Conservation (phyloP, 2,329 filamentous ascomycete species). For the Boeremia exigua region DNA sequence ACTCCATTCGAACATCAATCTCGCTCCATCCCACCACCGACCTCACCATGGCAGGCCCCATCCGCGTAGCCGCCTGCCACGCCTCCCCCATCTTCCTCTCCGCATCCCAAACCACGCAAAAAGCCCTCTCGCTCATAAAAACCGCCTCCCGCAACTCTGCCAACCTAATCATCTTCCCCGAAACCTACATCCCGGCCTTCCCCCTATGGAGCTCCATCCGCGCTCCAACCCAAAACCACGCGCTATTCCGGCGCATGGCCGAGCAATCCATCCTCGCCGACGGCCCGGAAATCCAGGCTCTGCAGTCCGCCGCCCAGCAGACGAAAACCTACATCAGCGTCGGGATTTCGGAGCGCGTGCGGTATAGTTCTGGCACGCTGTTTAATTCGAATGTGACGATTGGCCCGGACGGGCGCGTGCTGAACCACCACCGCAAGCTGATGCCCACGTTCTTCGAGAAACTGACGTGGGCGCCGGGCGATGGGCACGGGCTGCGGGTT, state of each 20-base stretch:
- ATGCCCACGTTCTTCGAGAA: slow-evolving; percentile 65
- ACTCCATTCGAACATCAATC: neutral
- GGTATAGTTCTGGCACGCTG: slow-evolving; percentile 54
- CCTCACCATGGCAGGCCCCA: slow-evolving; percentile 10
- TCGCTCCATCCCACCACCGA: neutral
- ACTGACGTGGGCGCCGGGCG: slow-evolving; percentile 60
- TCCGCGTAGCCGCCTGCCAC: slow-evolving; percentile 38
- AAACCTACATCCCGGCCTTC: slow-evolving; percentile 61
- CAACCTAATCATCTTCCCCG: slow-evolving; percentile 61
- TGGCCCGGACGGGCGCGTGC: slow-evolving; percentile 50
- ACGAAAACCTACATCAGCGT: slow-evolving; percentile 53
- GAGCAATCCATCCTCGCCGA: slow-evolving; percentile 54
- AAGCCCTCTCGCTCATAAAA: slow-evolving; percentile 55
- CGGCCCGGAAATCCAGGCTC: slow-evolving; percentile 52
- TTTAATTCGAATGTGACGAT: slow-evolving; percentile 62
- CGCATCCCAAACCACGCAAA: slow-evolving; percentile 54
- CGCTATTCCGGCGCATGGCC: slow-evolving; percentile 56
- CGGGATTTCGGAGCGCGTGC: slow-evolving; percentile 58
- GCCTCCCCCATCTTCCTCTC: slow-evolving; percentile 56
- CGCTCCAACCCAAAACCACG: slow-evolving; percentile 58
- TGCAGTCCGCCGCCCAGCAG: slow-evolving; percentile 45
- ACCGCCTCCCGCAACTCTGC: slow-evolving; percentile 53
- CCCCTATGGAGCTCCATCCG: slow-evolving; percentile 59
- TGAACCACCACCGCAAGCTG: slow-evolving; percentile 62
- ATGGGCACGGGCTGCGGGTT: slow-evolving; percentile 58